Percentiles rank a stretch among this genome's conserved stretches.
phyloP scores from a whole-genome alignment of 345 rosid genomes.

The Populus euphratica region DNA sequence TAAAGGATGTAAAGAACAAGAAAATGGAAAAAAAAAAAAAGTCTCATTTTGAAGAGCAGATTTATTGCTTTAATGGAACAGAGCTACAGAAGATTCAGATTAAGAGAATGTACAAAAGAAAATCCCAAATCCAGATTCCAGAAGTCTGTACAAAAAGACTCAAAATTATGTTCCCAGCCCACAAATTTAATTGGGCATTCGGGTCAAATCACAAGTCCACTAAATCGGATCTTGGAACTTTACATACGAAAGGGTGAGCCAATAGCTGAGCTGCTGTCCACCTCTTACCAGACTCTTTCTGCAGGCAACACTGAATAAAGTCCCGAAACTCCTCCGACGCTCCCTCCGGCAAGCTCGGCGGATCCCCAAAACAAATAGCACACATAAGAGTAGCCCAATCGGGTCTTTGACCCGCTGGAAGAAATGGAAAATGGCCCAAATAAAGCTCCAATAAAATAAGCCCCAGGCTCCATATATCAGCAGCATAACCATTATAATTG shows the following conservation, averaged over 20 bases:
- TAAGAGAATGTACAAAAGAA: neutral
- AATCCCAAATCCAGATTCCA: neutral
- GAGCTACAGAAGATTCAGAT: neutral
- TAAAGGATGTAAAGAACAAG: no score
- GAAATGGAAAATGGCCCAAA: slow-evolving; percentile 67
- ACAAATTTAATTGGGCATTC: neutral
- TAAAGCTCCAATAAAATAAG: slow-evolving; percentile 72
- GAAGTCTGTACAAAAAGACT: neutral
- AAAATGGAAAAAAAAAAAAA: no score
- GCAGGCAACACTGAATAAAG: slow-evolving; percentile 70
- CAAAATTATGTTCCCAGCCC: neutral
- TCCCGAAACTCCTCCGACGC: slow-evolving; percentile 63
- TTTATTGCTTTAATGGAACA: neutral
- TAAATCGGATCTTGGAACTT: neutral
- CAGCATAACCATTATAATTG: slow-evolving; percentile 64
- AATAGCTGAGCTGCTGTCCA: slow-evolving; percentile 71
- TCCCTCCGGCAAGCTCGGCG: slow-evolving; percentile 55
- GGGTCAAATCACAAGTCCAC: neutral
- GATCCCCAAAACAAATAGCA: slow-evolving; percentile 82
- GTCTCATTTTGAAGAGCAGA: neutral
- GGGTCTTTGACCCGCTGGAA: slow-evolving; percentile 68
- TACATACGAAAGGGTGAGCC: slow-evolving; percentile 55
- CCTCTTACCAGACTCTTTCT: slow-evolving; percentile 66
- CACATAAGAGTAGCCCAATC: slow-evolving; percentile 92
- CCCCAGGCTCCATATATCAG: slow-evolving; percentile 87